Percentiles rank a stretch among this genome's conserved stretches.
These are phyloP conservation scores for Musa balbisiana DNA, from an alignment of 202 grass and related monocot genomes.

Conservation along the genomic window DNA sequence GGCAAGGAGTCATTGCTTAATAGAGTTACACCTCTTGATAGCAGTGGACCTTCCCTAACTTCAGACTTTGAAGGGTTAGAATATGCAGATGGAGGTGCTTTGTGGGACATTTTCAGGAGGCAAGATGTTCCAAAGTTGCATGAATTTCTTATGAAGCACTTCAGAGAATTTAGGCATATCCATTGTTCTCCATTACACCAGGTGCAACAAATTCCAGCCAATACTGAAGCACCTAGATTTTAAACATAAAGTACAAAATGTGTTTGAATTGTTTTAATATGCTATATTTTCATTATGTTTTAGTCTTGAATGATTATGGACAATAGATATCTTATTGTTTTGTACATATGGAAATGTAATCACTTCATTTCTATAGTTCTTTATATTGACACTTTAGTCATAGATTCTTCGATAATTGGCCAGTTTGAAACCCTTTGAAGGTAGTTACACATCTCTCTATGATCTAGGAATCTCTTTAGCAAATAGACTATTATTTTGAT, in stretches of 20 bases:
- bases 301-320: not conserved
- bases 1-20: constrained; percentile 21
- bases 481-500: not conserved
- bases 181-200: constrained; percentile 61
- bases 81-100: constrained; percentile 39
- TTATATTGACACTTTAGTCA: not conserved
- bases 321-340: not conserved
- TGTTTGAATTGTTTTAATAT: not conserved
- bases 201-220: constrained; percentile 23
- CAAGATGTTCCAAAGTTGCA: constrained; percentile 61
- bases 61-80: constrained; percentile 15
- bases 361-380: not conserved
- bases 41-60: not conserved
- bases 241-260: not conserved
- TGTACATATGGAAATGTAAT: not conserved
- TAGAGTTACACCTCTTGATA: not conserved
- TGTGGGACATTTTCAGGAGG: constrained; percentile 98
- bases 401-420: not conserved
- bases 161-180: constrained; percentile 68
- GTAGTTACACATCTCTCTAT: not conserved
- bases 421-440: not conserved
- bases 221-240: no score
- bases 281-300: not conserved
- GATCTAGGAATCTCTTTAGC: no score
- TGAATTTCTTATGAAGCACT: constrained; percentile 54